Conservation (phyloP, 306 rosid genomes). For the Ziziphus jujuba region DNA sequence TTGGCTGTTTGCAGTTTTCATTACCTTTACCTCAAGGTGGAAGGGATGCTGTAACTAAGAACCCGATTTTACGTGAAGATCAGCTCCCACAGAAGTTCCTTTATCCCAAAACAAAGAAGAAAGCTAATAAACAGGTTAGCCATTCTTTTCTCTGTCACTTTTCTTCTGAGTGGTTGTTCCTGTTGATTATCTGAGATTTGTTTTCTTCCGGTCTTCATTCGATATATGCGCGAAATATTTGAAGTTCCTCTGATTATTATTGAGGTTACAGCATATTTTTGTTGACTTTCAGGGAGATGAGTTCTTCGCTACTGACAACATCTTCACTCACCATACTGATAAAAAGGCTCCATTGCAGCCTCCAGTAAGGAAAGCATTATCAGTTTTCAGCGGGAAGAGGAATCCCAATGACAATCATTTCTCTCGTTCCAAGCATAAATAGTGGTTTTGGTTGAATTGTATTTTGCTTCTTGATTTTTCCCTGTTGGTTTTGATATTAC, state of each 20-base stretch:
- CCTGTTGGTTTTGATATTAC: not conserved
- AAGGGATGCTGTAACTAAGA: slow-evolving; percentile 79
- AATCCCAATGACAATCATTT: slow-evolving; percentile 92
- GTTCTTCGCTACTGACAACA: slow-evolving; percentile 43
- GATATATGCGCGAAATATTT: not conserved
- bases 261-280: slow-evolving; percentile 3
- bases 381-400: slow-evolving; percentile 75
- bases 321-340: slow-evolving; percentile 70
- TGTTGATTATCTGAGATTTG: not conserved
- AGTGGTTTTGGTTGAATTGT: not conserved
- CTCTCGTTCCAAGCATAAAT: slow-evolving; percentile 62
- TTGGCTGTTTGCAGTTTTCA: slow-evolving; percentile 62
- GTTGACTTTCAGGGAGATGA: slow-evolving; percentile 69
- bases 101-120: slow-evolving; percentile 83
- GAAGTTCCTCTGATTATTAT: not conserved
- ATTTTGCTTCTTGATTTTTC: not conserved
- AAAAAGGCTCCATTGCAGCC: slow-evolving; percentile 80
- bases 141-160: not conserved
- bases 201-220: not conserved
- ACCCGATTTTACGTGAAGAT: slow-evolving; percentile 89
- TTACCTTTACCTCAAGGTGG: slow-evolving; percentile 91
- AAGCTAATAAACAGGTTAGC: slow-evolving; percentile 57
- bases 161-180: not conserved
- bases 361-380: slow-evolving; percentile 74
- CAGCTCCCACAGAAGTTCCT: slow-evolving; percentile 89